Percentiles rank a stretch among this genome's conserved stretches.
Conservation (phyloP, 208 protist species). For the Crithidia acanthocephali region DNA sequence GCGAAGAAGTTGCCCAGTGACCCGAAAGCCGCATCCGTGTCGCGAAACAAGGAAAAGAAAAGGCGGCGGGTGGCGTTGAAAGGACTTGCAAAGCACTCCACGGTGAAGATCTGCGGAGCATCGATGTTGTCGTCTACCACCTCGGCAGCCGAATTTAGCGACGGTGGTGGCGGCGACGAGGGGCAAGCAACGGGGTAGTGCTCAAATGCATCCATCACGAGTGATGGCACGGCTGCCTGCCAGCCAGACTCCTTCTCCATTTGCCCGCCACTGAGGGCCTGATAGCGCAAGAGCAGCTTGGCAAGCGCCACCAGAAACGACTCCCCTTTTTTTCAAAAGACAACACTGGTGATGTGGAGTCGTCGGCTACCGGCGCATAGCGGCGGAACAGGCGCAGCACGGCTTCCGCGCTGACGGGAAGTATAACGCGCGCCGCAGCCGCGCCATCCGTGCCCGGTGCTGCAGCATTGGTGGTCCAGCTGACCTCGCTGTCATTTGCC, state of each 20-base stretch:
- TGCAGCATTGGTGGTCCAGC: neutral
- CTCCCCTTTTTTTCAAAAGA: neutral
- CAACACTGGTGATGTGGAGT: no score
- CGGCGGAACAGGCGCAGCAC: slow-evolving; percentile 15
- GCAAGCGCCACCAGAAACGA: slow-evolving; percentile 34
- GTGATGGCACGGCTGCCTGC: slow-evolving; percentile 37
- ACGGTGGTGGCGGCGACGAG: neutral
- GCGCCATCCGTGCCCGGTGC: no score
- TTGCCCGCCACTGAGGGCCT: slow-evolving; percentile 34
- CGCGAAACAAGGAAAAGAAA: slow-evolving; percentile 48
- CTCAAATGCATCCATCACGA: slow-evolving; percentile 38
- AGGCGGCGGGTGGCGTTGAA: slow-evolving; percentile 43
- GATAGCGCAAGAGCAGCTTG: slow-evolving; percentile 41
- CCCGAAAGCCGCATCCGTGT: slow-evolving; percentile 51
- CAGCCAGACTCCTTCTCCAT: slow-evolving; percentile 43
- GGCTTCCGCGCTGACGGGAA: slow-evolving; percentile 13
- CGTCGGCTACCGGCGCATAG: neutral
- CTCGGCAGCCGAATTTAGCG: neutral
- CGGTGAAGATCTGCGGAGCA: slow-evolving; percentile 1
- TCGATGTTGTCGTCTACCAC: neutral
- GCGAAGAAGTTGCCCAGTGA: slow-evolving; percentile 50
- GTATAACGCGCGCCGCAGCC: neutral
- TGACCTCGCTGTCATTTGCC: neutral
- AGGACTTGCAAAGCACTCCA: slow-evolving; percentile 55
- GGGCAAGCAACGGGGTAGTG: neutral